Evolutionary conservation across 805 yeast genomes (phyloP), one percentile per base, ranked within the genome.

Genomic region (Candida palmyrensis): DNA sequence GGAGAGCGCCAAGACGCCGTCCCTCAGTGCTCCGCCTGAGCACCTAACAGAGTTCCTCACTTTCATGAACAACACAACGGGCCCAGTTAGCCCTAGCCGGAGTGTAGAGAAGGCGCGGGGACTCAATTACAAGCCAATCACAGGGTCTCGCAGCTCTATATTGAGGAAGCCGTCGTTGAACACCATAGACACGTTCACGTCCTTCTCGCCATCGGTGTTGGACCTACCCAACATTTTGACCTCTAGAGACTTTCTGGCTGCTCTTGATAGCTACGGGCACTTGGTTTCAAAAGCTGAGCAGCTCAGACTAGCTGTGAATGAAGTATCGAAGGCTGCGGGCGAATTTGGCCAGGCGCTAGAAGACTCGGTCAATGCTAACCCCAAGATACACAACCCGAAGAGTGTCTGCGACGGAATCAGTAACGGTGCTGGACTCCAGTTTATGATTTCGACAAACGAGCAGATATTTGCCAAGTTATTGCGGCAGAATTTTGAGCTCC

Each of bases 391-490:
- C 38, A 47, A 52, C 33, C 18, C 45, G 16, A 48, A 41, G 22
- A 31, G 37, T 7, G 60, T 56, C 2, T 71, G 79, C 2, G 82
- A 81, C 42, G 86, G 86, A 6, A 53, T 86, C 11, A 58, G 77
- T 44, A 71, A 77, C 30, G 83, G 89, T 2, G 80, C 87, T 26
- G 95, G 95, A 0, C 60, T 87, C 35, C 89, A 84, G 44, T 78
- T 75, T 48, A 64, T 87, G 27, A 71, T 84, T 13, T 78, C 90
- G 0, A 85, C 84, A 51, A 92, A 85, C 50, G 82, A 82, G 40
- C 79, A 78, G 40, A 75, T 87, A 10, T 63, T 87, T 43, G 71
- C 86, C 11, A 62, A 76, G 33, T 57, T 77, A 29, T 53, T 86
- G 2, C 56, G 61, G n/a, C 49, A 64, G n/a, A 65, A 71, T 21